Base-by-base conservation (phyloP, 169 alveolate species). In the Plasmodium malariae region DNA sequence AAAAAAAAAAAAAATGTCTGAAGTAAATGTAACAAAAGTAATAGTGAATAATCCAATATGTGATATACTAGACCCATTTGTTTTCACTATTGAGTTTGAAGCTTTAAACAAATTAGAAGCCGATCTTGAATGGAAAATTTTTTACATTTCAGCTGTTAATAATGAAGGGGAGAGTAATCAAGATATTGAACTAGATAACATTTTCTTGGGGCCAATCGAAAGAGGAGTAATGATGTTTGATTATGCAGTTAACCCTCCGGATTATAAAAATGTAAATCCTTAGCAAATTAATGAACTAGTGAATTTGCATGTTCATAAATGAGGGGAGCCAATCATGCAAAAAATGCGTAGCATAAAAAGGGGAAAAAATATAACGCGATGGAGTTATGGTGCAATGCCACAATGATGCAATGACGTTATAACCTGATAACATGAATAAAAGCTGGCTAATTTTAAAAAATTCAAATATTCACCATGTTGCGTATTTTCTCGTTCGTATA, bases 171-270 rank as follows among this genome's bases (percentile, higher is more conserved):
- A 74, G 51, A 93, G 96, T 94, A 93, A 92, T 83, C 92, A 96
- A 83, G 99, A 98, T 85, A 97, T 97, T 88, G 97, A 96, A 34
- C 95, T 98, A 40, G 99, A 98, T 78, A 96, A 98, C 12, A 97
- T 98, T 69, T 96, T 96, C 74, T 94, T 98, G 92, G 99, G 99
- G 0, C 99, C 98, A 2, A 88, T 97, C 11, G 94, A 96, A 49
- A 87, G 95, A 19, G 99, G 99, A 37, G 95, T 97, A 19, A 95
- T 98, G 95, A 96, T 96, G 88, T 98, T 98, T 88, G 97, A 96
- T 43, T 95, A 98, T 74, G 96, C 97, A 40, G 98, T 97, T 24
- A 88, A 96, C 36, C 96, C 99, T 14, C 99, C 99, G 21, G 99
- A 97, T 92, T 96, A 95, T 62, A 65, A 93, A 37, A 90, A 96